These are phyloP conservation scores for Cladophialophora bantiana DNA, from an alignment of 2,329 filamentous ascomycete species.

Conservation along the genomic window DNA sequence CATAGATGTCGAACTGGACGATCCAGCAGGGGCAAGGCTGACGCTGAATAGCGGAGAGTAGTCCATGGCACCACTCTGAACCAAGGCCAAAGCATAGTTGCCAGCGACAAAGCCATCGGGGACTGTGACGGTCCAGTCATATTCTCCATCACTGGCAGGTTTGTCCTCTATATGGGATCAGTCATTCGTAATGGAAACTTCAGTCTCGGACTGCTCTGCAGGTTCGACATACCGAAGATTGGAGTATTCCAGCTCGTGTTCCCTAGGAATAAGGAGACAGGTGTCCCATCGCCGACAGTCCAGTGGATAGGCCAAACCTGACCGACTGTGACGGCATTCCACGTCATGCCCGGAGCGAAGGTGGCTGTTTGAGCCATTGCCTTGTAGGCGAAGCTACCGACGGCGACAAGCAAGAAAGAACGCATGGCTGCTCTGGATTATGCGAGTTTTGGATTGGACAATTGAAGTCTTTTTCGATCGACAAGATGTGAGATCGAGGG, in stretches of 20 bases:
- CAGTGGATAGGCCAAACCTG: slow-evolving; percentile 35
- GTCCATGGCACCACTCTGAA: slow-evolving; percentile 29
- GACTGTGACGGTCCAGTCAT: slow-evolving; percentile 34
- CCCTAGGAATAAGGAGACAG: slow-evolving; percentile 34
- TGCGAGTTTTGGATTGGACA: neutral
- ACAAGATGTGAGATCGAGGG: neutral
- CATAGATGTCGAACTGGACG: slow-evolving; percentile 4
- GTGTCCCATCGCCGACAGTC: slow-evolving; percentile 31
- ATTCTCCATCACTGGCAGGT: slow-evolving; percentile 24
- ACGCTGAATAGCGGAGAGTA: slow-evolving; percentile 27
- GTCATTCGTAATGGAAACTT: neutral
- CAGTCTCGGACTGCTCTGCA: neutral
- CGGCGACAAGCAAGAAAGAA: slow-evolving; percentile 21
- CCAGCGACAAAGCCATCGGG: slow-evolving; percentile 34
- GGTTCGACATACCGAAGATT: slow-evolving; percentile 34
- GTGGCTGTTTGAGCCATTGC: slow-evolving; percentile 32
- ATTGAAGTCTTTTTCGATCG: neutral
- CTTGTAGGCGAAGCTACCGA: slow-evolving; percentile 31
- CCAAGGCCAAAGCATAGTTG: slow-evolving; percentile 34
- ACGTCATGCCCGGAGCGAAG: slow-evolving; percentile 34
- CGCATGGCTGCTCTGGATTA: slow-evolving; percentile 11
- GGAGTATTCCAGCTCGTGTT: slow-evolving; percentile 32
- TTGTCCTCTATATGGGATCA: slow-evolving; percentile 21
- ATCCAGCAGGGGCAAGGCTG: neutral
- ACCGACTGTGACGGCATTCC: slow-evolving; percentile 31